Base-by-base conservation (phyloP, 1,139 yeast genomes). In the Candida tropicalis region DNA sequence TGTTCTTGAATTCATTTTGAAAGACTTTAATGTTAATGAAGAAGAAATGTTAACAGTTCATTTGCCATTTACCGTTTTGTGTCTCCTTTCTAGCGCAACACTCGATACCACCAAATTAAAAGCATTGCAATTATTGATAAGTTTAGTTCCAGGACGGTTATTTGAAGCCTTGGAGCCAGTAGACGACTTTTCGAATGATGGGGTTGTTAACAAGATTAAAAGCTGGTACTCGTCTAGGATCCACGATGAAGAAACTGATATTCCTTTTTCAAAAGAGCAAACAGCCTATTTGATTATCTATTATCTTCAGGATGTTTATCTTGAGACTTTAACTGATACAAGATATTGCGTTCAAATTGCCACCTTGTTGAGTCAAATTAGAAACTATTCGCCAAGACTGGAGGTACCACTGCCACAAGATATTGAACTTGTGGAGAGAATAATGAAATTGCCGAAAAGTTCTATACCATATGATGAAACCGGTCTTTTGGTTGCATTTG, bases 11-110 rank as follows among this genome's bases (percentile, higher is more conserved):
- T 89, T 84, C 58, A 73, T 88, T 16, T 52, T 90, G 22, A 70
- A 71, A 16, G 75, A 77, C 35, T 91, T 88, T 62, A 81, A 87
- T 51, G 81, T 90, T 13, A 79, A 76, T 39, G 98, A 91, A 52
- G 97, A 89, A 51, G 97, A 89, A 51, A 87, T 88, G 85, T 65
- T 83, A n/a, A 69, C 79, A 0, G 72, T 75, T 12, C 97, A 91
- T 58, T 68, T 87, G 4, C 97, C 97, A 0, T 64, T 88, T 42
- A 75, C 87, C 1, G 60, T 89, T 1, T 52, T 88, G 15, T 68
- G 79, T 1, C 50, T 79, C 4, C 54, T 70, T 17, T 33, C 53
- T 5, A 53, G 52, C 11, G 35, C 50, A 2, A 27, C 42, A 0
- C 39, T 60, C 6, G 45, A 44, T 13, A 33, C 23, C 2, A 45